These are phyloP conservation scores for Aspergillus sclerotiicarbonarius DNA, from an alignment of 495 filamentous ascomycete genomes.

Conservation along the genomic window DNA sequence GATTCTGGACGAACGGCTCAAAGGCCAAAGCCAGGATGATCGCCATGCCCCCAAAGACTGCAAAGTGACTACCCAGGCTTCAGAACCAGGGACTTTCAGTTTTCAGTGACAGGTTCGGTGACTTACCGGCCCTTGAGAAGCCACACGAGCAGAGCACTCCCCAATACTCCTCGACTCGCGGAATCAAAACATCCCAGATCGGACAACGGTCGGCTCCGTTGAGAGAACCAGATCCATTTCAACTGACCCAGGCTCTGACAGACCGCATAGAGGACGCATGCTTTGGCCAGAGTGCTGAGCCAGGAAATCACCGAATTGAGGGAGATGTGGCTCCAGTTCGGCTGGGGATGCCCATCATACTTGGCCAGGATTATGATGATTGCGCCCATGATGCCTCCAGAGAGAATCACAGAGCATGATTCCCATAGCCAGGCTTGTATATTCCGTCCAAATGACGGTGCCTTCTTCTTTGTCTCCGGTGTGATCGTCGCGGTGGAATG, in stretches of 20 bases:
- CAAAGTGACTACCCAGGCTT: slow-evolving; percentile 13
- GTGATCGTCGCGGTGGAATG: not conserved
- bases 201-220: not conserved
- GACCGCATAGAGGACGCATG: not conserved
- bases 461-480: not conserved
- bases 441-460: not conserved
- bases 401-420: not conserved
- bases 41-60: slow-evolving; percentile 4
- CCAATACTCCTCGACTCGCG: not conserved
- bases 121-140: not conserved
- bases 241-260: not conserved
- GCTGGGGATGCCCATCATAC: not conserved
- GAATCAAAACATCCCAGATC: not conserved
- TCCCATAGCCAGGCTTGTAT: not conserved
- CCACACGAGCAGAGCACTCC: not conserved
- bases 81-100: not conserved
- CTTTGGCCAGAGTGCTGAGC: not conserved
- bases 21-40: slow-evolving; percentile 10
- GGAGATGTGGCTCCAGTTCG: not conserved
- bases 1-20: slow-evolving; percentile 14
- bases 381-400: not conserved
- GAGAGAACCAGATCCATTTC: not conserved
- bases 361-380: not conserved
- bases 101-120: not conserved
- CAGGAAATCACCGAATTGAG: not conserved